phyloP scores from a whole-genome alignment of 371 early-diverging fungal species.

The Rhizopus sp. region DNA sequence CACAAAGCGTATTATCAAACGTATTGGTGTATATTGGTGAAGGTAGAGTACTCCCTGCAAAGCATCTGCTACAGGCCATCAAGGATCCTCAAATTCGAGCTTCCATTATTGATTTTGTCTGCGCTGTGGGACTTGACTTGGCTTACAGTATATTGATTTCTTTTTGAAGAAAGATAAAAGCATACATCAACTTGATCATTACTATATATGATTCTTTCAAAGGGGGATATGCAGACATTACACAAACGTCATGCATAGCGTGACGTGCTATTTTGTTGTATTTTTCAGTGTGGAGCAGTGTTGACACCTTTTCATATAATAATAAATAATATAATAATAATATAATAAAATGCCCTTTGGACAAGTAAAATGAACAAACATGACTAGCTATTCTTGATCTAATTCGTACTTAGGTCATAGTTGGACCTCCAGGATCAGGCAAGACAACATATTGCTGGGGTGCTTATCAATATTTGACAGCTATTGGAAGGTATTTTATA shows the following conservation, averaged over 20 bases:
- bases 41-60: background rate
- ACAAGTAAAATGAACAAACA: conserved; percentile 29
- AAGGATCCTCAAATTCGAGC: conserved; percentile 3
- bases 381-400: background rate
- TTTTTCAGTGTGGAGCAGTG: no score
- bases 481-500: conserved; percentile 69
- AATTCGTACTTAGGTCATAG: conserved; percentile 68
- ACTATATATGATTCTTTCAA: no score
- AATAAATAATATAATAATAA: background rate
- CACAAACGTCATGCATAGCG: no score
- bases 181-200: no score
- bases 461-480: conserved; percentile 85
- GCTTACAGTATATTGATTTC: conserved; percentile 18
- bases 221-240: no score
- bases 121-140: conserved; percentile 21
- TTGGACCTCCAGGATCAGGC: conserved; percentile 98
- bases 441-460: conserved; percentile 98
- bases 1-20: background rate
- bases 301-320: no score
- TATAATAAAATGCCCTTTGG: conserved; percentile 41
- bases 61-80: background rate
- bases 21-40: background rate
- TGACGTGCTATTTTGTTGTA: no score
- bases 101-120: conserved; percentile 17
- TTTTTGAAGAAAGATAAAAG: conserved; percentile 4